Base-by-base conservation (phyloP, 2,329 filamentous ascomycete species). In the Microsporum canis region DNA sequence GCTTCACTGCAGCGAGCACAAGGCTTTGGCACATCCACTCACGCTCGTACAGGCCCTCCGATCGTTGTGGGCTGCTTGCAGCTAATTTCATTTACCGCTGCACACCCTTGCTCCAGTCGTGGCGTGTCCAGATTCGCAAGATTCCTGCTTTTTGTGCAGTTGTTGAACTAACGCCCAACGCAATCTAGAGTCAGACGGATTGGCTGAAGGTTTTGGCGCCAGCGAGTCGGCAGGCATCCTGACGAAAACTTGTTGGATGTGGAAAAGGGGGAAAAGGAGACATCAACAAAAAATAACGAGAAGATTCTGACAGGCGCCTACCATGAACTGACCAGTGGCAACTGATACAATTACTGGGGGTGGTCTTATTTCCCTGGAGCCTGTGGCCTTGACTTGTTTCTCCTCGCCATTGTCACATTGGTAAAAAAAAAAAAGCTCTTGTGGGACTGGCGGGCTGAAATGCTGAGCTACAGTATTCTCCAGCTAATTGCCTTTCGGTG, bases 1-100 rank as follows among this genome's bases (percentile, higher is more conserved):
- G 49, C 49, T 53, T 53, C 49, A 53, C 27, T 23, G 23, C 45
- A 51, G 27, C 49, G 29, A 5, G 14, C 49, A 53, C 49, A 53
- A 33, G 49, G 49, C 49, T 53, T 53, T 10, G 29, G 49, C 49
- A 53, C 49, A 53, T 53, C 49, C 49, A 53, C 49, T 34, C 49
- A 53, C 49, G 29, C 49, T 53, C 49, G 49, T 53, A 53, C 49
- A 53, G 49, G 27, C 49, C 17, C 49, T 53, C 49, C 14, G 31
- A 34, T 34, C 49, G 49, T n/a, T 53, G 49, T 33, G 49, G 49
- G 49, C 39, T 53, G 49, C 29, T 31, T 53, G 27, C 49, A 53
- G 43, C 43, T 47, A 36, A 47, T 23, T 47, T 29, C 43, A 47
- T 43, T 43, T 47, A 47, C 43, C 12, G 49, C 49, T 53, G 49